phyloP scores from a whole-genome alignment of 441 rosid genomes.

The Rhodomyrtus psidioides region DNA sequence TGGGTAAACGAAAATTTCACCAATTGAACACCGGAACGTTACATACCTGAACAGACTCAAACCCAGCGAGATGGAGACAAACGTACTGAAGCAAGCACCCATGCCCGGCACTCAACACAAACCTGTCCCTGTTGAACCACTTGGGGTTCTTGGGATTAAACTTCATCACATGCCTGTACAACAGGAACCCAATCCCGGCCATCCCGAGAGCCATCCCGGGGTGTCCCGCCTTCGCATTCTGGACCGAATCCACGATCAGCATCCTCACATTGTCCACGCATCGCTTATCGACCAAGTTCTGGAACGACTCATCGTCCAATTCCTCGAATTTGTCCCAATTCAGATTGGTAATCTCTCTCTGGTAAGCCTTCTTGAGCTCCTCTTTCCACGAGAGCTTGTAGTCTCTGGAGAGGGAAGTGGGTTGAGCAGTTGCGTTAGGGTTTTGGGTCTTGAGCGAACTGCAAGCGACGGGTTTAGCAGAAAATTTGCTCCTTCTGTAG shows the following conservation, averaged over 20 bases:
- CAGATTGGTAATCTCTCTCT: background rate
- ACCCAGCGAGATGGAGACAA: slow-evolving; percentile 26
- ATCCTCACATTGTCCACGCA: slow-evolving; percentile 26
- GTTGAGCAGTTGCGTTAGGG: background rate
- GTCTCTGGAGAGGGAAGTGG: background rate
- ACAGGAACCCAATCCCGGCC: slow-evolving; percentile 15
- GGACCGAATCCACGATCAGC: slow-evolving; percentile 24
- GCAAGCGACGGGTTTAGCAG: background rate
- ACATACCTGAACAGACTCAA: slow-evolving; percentile 19
- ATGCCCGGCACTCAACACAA: slow-evolving; percentile 30
- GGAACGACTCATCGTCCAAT: slow-evolving; percentile 11
- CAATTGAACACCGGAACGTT: background rate
- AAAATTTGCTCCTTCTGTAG: background rate
- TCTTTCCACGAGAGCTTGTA: slow-evolving; percentile 15
- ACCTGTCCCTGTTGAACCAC: slow-evolving; percentile 27
- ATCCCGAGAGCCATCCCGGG: slow-evolving; percentile 27
- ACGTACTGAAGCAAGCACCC: slow-evolving; percentile 29
- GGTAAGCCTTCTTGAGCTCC: slow-evolving; percentile 10
- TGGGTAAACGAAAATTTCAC: background rate
- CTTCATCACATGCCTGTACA: slow-evolving; percentile 20
- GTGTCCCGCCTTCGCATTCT: slow-evolving; percentile 24
- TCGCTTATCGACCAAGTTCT: slow-evolving; percentile 18
- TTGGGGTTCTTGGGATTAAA: slow-evolving; percentile 17
- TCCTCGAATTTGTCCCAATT: slow-evolving; percentile 1
- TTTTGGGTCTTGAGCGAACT: background rate